A percentile compares a stretch with the other conserved stretches of the same genome.
phyloP scores from a whole-genome alignment of 2,329 filamentous ascomycete species.

The Fusarium chlamydosporum region DNA sequence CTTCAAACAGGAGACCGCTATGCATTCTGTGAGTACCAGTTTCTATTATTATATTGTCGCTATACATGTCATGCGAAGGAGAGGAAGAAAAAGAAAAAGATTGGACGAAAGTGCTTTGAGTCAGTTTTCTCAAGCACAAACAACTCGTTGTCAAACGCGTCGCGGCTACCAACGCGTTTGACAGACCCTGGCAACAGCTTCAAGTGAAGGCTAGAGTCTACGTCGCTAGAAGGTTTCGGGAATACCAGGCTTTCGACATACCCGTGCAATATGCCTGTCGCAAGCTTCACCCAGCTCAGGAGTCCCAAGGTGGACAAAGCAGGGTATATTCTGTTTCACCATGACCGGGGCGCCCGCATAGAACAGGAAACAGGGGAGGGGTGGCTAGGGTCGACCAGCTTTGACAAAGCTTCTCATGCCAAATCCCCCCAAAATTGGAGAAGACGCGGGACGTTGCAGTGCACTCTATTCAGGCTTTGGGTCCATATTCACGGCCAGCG shows the following conservation, averaged over 20 bases:
- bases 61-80: constrained; percentile 1
- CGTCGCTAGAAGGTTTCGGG: constrained; percentile 34
- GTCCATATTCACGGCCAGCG: constrained; percentile 32
- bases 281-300: constrained; percentile 62
- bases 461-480: constrained; percentile 36
- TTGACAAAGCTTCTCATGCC: constrained; percentile 41
- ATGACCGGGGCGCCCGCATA: constrained; percentile 57
- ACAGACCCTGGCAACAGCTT: constrained; percentile 40
- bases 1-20: constrained; percentile 53
- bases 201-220: constrained; percentile 45
- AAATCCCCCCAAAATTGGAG: constrained; percentile 40
- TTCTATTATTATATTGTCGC: constrained; percentile 15
- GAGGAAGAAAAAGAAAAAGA: background rate
- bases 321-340: constrained; percentile 68
- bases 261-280: constrained; percentile 54
- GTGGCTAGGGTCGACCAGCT: constrained; percentile 38
- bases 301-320: constrained; percentile 61
- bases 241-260: constrained; percentile 43
- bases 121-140: background rate
- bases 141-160: constrained; percentile 26
- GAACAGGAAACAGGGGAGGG: constrained; percentile 41
- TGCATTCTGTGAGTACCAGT: constrained; percentile 50
- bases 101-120: background rate
- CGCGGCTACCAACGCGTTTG: constrained; percentile 37
- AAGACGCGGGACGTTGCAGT: constrained; percentile 50